These are phyloP conservation scores for Scheffersomyces stambukii DNA, from an alignment of 1,139 yeast genomes.

Conservation along the genomic window DNA sequence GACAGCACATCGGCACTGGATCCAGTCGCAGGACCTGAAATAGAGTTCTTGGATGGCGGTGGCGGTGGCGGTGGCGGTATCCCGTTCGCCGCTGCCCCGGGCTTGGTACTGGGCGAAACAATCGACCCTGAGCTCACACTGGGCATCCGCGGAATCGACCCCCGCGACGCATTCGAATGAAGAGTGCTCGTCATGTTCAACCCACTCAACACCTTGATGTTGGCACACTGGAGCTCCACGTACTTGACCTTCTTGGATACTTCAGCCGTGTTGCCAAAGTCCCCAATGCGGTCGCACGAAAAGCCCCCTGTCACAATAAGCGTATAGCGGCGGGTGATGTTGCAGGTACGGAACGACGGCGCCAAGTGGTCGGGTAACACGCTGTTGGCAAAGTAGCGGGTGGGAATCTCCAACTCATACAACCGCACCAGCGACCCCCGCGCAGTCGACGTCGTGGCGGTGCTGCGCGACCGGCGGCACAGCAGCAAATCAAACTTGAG, in stretches of 20 bases:
- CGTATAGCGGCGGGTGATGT: constrained; percentile 46
- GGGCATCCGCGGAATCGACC: constrained; percentile 7
- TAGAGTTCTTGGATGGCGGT: neutral
- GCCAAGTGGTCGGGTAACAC: constrained; percentile 46
- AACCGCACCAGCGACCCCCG: constrained; percentile 12
- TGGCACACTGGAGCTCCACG: constrained; percentile 32
- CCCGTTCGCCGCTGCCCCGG: neutral
- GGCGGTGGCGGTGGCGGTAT: neutral
- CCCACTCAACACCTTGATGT: constrained; percentile 42
- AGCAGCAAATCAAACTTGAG: constrained; percentile 39
- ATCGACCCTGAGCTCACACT: constrained; percentile 1
- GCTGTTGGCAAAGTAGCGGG: constrained; percentile 34
- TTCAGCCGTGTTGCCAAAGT: constrained; percentile 17
- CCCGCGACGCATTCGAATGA: constrained; percentile 15
- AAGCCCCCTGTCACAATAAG: constrained; percentile 45
- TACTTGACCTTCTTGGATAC: constrained; percentile 18
- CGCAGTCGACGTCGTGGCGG: constrained; percentile 13
- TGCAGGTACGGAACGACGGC: constrained; percentile 58
- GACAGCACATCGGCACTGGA: constrained; percentile 1
- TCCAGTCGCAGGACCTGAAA: neutral
- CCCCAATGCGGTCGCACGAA: constrained; percentile 26
- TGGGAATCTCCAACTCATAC: constrained; percentile 47
- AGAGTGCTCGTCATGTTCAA: constrained; percentile 24
- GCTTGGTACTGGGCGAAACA: too few relatives aligned
- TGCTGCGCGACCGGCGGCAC: constrained; percentile 25